Conservation (phyloP, 176 grass and related monocot genomes). For the Pontederia paniculata region DNA sequence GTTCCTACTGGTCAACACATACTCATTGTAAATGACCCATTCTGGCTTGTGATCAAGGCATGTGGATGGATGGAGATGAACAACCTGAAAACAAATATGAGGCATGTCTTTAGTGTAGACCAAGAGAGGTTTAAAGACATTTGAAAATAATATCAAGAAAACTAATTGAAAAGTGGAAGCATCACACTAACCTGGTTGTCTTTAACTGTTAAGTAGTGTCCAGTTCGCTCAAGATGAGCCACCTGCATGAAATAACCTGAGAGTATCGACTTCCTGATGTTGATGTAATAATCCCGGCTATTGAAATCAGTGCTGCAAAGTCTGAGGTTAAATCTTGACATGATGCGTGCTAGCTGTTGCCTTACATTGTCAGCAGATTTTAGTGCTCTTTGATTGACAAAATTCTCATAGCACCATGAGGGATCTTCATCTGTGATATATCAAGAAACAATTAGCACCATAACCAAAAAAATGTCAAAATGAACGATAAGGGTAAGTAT, state of each 20-base stretch:
- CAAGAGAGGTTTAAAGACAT: neutral
- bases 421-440: constrained; percentile 56
- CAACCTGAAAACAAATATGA: constrained; percentile 33
- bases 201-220: constrained; percentile 89
- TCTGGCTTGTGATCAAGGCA: constrained; percentile 91
- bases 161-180: neutral
- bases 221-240: constrained; percentile 82
- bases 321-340: constrained; percentile 91
- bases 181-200: constrained; percentile 72
- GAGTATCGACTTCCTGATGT: constrained; percentile 82
- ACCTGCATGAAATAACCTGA: constrained; percentile 98
- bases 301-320: constrained; percentile 86
- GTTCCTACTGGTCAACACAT: constrained; percentile 86
- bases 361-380: constrained; percentile 97
- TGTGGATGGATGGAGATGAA: constrained; percentile 90
- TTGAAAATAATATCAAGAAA: neutral
- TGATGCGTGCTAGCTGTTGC: constrained; percentile 85
- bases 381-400: constrained; percentile 59
- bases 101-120: too few relatives aligned
- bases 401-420: constrained; percentile 97
- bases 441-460: constrained; percentile 1
- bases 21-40: constrained; percentile 98
- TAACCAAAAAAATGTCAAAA: neutral
- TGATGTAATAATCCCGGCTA: constrained; percentile 76
- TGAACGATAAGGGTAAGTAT: neutral